Base-by-base conservation (phyloP, 176 grass and related monocot species). In the Bromus sterilis region DNA sequence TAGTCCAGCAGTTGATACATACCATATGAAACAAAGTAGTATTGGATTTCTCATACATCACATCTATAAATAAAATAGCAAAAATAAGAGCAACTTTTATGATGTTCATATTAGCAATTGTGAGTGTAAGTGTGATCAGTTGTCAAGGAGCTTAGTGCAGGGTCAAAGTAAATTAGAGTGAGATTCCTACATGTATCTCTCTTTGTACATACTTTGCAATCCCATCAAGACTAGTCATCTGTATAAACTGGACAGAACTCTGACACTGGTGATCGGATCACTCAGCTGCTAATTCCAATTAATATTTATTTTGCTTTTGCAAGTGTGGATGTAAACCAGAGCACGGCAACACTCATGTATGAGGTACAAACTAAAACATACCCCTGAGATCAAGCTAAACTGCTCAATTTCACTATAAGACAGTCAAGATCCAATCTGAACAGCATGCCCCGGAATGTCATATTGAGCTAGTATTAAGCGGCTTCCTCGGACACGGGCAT, bases 1-100 rank as follows among this genome's bases (percentile, higher is more conserved):
- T 65, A 82, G 55, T 44, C 75, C 43, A 81, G 71, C 55, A 65
- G 71, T 37, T 77, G 78, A 68, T 37, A 66, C 36, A 43, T 55
- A 69, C 40, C 23, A 57, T 66, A 78, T 81, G 64, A 58, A 85
- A 66, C 18, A 58, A 81, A 82, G 29, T 72, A 58, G 43, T 11
- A 65, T 66, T 39, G 0, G 5, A 66, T 64, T 42, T 78, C 66
- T 73, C 68, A 21, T 49, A 21, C 1, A 28, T 30, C 70, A 49
- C 26, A 30, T 73, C 25, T 72, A 14, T 73, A 49, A 73, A 30
- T 73, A 49, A 48, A 73, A 31, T 14, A 20, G 48, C 10, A 70
- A 82, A 72, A 51, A 62, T 32, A 29, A 79, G 26, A 4, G 42
- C n/a, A n/a, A n/a, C n/a, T 9, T 43, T 81, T 63, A 63, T 12